Base-by-base conservation (phyloP, 2,329 filamentous ascomycete species). In the Raffaelea ambrosiae region DNA sequence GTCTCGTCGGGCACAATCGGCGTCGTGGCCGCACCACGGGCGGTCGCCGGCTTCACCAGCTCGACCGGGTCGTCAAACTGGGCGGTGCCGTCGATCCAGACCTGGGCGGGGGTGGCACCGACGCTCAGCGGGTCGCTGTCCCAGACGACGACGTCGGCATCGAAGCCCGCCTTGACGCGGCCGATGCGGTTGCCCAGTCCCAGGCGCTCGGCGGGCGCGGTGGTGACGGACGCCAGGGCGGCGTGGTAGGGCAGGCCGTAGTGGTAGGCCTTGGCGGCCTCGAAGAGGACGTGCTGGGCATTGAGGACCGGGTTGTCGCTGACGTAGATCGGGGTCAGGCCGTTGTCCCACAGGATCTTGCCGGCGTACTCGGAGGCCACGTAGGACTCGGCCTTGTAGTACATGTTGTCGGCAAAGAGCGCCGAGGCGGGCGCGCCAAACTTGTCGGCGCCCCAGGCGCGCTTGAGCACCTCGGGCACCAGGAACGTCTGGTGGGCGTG, bases 221-320 rank as follows among this genome's bases (percentile, higher is more conserved):
- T 73, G 0, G 79, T 83, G 9, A 83, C 77, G 21, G 73, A 66
- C 1, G 77, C 71, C 5, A 83, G 59, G 1, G 79, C 79, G 3
- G 68, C 76, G 48, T 82, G 76, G 54, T 81, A 81, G 0, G 78
- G 75, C 48, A 83, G 65, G 1, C 79, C 78, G 52, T 79, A 82
- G 43, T 73, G 73, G 55, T 77, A 76, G 2, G 64, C 74, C 61
- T 79, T 80, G 43, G 76, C 77, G 9, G 77, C 77, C 57, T 81
- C 82, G 43, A 84, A 82, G 1, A 85, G 66, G 3, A 86, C 79
- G 53, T 85, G 81, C 59, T 85, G 82, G 1, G 81, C 81, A 54
- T 84, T 85, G 47, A 84, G 62, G 0, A 84, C 81, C 0, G 83
- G 83, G 58, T 86, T 86, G 58, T 85, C 81, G 51, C 76, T 81